Evolutionary conservation across 2,329 filamentous ascomycete species (phyloP).

Genomic region (Xylariaceae sp.): DNA sequence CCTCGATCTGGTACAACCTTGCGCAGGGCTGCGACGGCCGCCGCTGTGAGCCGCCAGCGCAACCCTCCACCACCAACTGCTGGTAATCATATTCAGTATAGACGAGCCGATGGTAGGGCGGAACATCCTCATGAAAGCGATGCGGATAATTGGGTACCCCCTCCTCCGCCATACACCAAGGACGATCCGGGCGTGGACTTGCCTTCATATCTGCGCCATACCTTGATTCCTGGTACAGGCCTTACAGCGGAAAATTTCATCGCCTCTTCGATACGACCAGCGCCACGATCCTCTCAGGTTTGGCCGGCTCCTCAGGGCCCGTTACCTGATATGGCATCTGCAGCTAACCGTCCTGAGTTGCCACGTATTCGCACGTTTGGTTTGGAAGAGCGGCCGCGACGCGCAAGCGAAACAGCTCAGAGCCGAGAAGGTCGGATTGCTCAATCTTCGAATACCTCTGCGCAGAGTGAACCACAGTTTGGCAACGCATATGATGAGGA

Average conservation of each 20-base stretch:
- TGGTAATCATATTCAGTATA: slow-evolving; percentile 52
- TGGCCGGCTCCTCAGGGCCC: slow-evolving; percentile 13
- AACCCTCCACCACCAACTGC: slow-evolving; percentile 53
- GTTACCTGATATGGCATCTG: slow-evolving; percentile 1
- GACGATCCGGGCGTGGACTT: slow-evolving; percentile 52
- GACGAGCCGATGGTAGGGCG: slow-evolving; percentile 62
- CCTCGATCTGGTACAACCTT: slow-evolving; percentile 66
- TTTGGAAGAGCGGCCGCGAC: slow-evolving; percentile 17
- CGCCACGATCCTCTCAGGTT: slow-evolving; percentile 17
- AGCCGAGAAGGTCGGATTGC: neutral
- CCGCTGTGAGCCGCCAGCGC: slow-evolving; percentile 64
- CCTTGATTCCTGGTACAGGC: slow-evolving; percentile 36
- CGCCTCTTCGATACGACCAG: slow-evolving; percentile 19
- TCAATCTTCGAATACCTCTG: neutral
- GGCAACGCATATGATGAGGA: slow-evolving; percentile 20
- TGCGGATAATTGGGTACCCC: slow-evolving; percentile 82
- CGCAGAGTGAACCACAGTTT: neutral
- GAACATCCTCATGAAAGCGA: slow-evolving; percentile 82
- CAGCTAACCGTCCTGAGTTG: slow-evolving; percentile 26
- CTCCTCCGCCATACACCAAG: slow-evolving; percentile 72
- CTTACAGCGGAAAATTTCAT: neutral
- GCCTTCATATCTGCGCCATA: slow-evolving; percentile 51
- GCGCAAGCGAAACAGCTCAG: slow-evolving; percentile 9
- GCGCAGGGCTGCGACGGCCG: slow-evolving; percentile 69
- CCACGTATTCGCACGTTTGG: slow-evolving; percentile 29